These are phyloP conservation scores for Leccinum barrowsii DNA, from an alignment of 768 basidiomycete species.

Conservation along the genomic window DNA sequence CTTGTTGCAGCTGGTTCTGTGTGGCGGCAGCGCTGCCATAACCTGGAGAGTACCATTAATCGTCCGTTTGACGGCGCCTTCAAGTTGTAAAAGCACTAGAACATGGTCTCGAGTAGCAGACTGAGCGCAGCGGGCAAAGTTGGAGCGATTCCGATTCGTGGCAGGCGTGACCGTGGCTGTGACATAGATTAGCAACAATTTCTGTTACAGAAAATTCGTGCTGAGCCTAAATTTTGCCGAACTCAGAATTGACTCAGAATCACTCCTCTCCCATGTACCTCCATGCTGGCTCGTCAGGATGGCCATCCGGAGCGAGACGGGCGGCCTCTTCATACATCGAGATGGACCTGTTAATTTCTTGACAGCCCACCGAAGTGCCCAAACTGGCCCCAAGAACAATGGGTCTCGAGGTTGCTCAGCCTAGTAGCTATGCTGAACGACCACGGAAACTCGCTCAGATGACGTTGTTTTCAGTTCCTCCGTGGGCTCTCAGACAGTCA, in stretches of 20 bases:
- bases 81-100: no score
- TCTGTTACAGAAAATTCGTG: no score
- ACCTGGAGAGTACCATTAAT: no score
- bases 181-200: no score
- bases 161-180: no score
- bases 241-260: no score
- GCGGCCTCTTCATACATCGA: neutral
- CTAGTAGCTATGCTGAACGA: neutral
- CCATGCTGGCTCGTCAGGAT: neutral
- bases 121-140: no score
- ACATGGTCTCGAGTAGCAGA: no score
- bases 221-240: no score
- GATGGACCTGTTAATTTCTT: neutral
- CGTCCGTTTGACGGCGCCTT: no score
- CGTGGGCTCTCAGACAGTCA: neutral
- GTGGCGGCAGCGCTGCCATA: neutral
- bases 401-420: neutral
- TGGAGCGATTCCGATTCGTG: no score
- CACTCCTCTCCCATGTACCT: neutral
- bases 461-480: neutral
- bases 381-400: neutral
- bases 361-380: neutral
- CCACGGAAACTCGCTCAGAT: neutral
- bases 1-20: neutral
- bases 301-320: neutral